Conservation (phyloP, 306 rosid genomes). For the Ochetophila trinervis region DNA sequence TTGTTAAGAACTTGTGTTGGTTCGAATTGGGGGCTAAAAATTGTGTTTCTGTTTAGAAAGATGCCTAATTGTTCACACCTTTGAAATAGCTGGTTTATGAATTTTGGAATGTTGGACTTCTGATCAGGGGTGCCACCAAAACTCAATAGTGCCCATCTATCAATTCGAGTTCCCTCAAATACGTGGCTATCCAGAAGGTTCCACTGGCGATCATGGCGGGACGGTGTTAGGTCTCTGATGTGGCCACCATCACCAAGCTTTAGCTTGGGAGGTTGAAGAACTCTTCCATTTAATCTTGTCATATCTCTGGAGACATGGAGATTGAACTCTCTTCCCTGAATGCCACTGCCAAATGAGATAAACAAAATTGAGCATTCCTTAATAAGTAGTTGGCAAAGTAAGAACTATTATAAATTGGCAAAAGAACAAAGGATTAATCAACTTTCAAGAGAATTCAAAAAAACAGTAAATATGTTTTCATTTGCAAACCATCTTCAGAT, state of each 20-base stretch:
- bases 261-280: slow-evolving; percentile 92
- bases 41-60: slow-evolving; percentile 65
- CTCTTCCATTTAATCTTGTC: slow-evolving; percentile 79
- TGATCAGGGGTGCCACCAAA: slow-evolving; percentile 87
- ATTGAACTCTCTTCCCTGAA: slow-evolving; percentile 75
- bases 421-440: not conserved
- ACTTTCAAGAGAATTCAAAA: slow-evolving; percentile 4
- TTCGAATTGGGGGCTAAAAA: slow-evolving; percentile 76
- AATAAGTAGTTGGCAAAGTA: not conserved
- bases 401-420: not conserved
- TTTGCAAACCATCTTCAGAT: not conserved
- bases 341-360: slow-evolving; percentile 56
- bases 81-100: slow-evolving; percentile 72
- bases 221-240: slow-evolving; percentile 66
- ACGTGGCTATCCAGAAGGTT: slow-evolving; percentile 87
- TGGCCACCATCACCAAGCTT: slow-evolving; percentile 94
- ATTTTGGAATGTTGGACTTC: slow-evolving; percentile 61
- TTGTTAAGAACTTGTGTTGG: slow-evolving; percentile 77
- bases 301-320: slow-evolving; percentile 81
- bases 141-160: slow-evolving; percentile 86
- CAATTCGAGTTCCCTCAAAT: slow-evolving; percentile 78
- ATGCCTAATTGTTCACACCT: slow-evolving; percentile 89
- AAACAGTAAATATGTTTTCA: not conserved
- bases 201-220: slow-evolving; percentile 92
- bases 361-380: slow-evolving; percentile 11